These are phyloP conservation scores for Leptoxyphium fumago DNA, from an alignment of 2,329 filamentous ascomycete genomes.

Conservation along the genomic window DNA sequence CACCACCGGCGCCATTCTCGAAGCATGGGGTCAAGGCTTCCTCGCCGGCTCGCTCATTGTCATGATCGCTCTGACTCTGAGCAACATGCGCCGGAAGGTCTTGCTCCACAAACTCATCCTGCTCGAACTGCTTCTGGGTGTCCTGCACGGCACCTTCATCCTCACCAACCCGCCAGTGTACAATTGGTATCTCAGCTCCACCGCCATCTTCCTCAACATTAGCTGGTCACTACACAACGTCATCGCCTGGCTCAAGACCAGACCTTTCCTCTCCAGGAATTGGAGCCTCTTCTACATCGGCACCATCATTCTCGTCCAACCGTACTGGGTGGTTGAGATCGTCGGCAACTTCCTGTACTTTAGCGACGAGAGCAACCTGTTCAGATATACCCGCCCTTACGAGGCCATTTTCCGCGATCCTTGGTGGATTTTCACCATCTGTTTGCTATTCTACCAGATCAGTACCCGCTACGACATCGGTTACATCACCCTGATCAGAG, in stretches of 20 bases:
- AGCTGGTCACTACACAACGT: constrained; percentile 52
- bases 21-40: constrained; percentile 20
- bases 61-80: constrained; percentile 33
- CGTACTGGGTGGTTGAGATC: constrained; percentile 51
- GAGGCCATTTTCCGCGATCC: constrained; percentile 50
- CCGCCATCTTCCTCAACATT: constrained; percentile 45
- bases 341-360: constrained; percentile 53
- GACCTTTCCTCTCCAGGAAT: constrained; percentile 39
- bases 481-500: constrained; percentile 38
- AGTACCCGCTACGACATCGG: constrained; percentile 46
- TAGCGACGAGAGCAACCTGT: constrained; percentile 27
- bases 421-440: constrained; percentile 52
- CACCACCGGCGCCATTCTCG: constrained; percentile 6
- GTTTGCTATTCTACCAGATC: constrained; percentile 48
- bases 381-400: constrained; percentile 40
- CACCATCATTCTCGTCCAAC: constrained; percentile 43
- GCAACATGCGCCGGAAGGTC: constrained; percentile 34
- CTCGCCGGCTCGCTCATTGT: constrained; percentile 28
- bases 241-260: constrained; percentile 53
- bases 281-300: constrained; percentile 41
- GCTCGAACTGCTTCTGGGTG: constrained; percentile 40
- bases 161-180: constrained; percentile 42
- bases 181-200: constrained; percentile 49
- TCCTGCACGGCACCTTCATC: constrained; percentile 43
- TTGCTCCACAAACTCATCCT: constrained; percentile 37